Evolutionary conservation across 768 basidiomycete species (phyloP), one percentile per base, ranked within the genome.

Genomic region (Leccinum uliginosum): DNA sequence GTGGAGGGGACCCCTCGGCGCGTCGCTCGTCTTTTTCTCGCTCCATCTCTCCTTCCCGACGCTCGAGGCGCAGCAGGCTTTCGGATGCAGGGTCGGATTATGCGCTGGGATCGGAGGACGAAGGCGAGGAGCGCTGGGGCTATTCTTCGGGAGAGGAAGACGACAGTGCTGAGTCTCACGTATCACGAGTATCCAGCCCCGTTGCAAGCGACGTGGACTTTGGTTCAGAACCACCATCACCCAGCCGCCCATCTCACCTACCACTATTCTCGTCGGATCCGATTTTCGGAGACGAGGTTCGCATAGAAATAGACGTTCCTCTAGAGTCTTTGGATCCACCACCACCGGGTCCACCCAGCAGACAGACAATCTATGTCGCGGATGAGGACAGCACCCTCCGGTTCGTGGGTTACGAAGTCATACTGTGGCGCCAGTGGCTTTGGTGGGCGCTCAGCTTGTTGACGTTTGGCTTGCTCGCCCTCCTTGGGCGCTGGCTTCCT

Each of bases 401-500:
- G 11, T 88, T 99, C 65, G 79, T 93, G 26, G 94, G 95, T 7
- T 93, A 91, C 62, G 85, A 92, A 63, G 78, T 83, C 2, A 75
- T 87, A 27, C 66, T 63, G 6, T 84, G 83, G 81, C 82, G 85
- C 53, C 75, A 79, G 43, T 76, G 78, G 72, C 60, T 86, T 3
- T 99, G 97, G 96, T 78, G 81, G 60, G 30, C 78, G 11, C 81
- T 82, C 6, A 91, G 90, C 64, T 60, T 90, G 6, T 50, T 88
- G 8, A 83, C 85, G 2, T 73, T 86, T 11, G 96, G 97, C 5
- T 70, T 83, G 5, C 75, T 98, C 21, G 86, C 81, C 11, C 78
- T 99, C 17, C 71, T 95, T 9, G 95, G 94, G 4, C 86, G 93
- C 65, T 99, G 97, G 97, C 85, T 97, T 61, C 97, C 97, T 55